These are phyloP conservation scores for Malbranchea zuffiana DNA, from an alignment of 2,329 filamentous ascomycete species.

Conservation along the genomic window DNA sequence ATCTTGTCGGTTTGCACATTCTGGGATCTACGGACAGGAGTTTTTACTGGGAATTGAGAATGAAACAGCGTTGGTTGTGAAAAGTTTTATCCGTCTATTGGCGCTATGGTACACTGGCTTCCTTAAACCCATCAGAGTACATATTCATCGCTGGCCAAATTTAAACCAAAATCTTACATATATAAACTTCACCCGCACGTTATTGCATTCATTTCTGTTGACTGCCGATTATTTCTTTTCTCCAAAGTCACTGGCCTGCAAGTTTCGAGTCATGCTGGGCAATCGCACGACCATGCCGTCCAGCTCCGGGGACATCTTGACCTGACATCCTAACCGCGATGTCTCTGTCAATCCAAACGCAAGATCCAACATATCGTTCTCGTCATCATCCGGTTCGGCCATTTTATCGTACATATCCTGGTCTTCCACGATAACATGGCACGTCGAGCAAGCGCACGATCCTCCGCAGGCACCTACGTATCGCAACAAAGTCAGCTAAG, in stretches of 20 bases:
- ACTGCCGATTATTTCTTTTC: constrained; percentile 30
- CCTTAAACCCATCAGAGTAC: too few relatives aligned
- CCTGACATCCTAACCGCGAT: constrained; percentile 73
- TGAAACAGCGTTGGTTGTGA: neutral
- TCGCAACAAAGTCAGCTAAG: neutral
- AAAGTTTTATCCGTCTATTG: too few relatives aligned
- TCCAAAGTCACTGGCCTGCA: constrained; percentile 87
- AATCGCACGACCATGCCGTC: constrained; percentile 77
- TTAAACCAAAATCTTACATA: too few relatives aligned
- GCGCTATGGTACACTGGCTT: too few relatives aligned
- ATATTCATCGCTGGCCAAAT: too few relatives aligned
- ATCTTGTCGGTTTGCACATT: too few relatives aligned
- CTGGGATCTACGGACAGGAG: neutral
- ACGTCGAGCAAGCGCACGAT: constrained; percentile 85
- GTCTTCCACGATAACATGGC: constrained; percentile 74
- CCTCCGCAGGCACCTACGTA: constrained; percentile 74
- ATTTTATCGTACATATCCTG: constrained; percentile 66
- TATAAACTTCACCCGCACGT: too few relatives aligned
- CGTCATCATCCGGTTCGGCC: constrained; percentile 65
- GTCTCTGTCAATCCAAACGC: constrained; percentile 87
- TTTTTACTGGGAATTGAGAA: neutral
- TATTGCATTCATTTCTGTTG: too few relatives aligned
- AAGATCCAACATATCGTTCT: constrained; percentile 84
- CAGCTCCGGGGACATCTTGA: constrained; percentile 80
- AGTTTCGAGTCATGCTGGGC: constrained; percentile 86